A percentile compares a stretch with the other conserved stretches of the same genome.
Evolutionary conservation across 495 filamentous ascomycete species (phyloP).

Genomic region (Penicillium bovifimosum): DNA sequence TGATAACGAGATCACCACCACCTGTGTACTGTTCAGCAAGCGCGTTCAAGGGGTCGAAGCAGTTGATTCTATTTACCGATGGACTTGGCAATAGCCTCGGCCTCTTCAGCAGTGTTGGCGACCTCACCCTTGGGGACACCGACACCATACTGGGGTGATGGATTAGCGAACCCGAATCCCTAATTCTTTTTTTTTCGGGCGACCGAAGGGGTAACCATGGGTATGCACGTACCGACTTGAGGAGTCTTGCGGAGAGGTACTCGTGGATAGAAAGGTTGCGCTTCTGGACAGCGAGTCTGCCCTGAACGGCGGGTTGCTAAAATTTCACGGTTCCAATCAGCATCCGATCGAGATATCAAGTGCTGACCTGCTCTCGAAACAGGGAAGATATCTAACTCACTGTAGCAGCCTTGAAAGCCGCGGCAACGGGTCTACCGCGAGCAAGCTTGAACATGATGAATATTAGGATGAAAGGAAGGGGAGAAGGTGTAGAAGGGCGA

Average conservation of each 20-base stretch:
- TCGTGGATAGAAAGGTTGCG: conserved; percentile 94
- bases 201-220: conserved; percentile 16
- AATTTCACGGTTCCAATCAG: conserved; percentile 17
- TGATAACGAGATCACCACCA: conserved; percentile 97
- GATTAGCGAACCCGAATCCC: conserved; percentile 20
- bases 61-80: conserved; percentile 53
- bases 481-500: conserved; percentile 22
- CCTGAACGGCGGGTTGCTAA: conserved; percentile 47
- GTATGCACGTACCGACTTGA: conserved; percentile 64
- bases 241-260: conserved; percentile 85
- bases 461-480: conserved; percentile 15
- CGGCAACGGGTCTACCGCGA: conserved; percentile 59
- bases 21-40: conserved; percentile 41
- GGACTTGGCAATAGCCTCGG: conserved; percentile 81
- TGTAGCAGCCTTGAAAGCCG: conserved; percentile 59
- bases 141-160: conserved; percentile 79
- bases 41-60: conserved; percentile 1
- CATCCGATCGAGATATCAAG: conserved; percentile 9
- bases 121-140: conserved; percentile 85
- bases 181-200: conserved; percentile 7
- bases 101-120: conserved; percentile 76
- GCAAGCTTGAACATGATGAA: conserved; percentile 69
- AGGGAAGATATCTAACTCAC: conserved; percentile 35
- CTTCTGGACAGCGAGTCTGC: conserved; percentile 56
- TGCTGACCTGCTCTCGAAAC: conserved; percentile 9